phyloP scores from a whole-genome alignment of 1,139 yeast genomes.

The Kodamaea derodonti region DNA sequence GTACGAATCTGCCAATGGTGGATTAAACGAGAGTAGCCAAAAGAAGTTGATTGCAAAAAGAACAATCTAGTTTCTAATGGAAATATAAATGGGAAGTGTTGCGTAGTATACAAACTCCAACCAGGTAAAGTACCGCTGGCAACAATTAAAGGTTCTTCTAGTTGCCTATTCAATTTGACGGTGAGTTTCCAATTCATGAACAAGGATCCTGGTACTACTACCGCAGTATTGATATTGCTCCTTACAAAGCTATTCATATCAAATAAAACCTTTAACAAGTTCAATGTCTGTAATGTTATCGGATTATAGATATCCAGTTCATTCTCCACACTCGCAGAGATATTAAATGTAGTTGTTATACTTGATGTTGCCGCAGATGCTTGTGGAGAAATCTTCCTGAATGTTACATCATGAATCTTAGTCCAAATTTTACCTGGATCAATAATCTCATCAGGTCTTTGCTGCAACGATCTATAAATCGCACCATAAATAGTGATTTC shows the following conservation, averaged over 20 bases:
- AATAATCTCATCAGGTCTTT: constrained; percentile 34
- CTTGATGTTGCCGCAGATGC: constrained; percentile 5
- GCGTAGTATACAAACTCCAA: constrained; percentile 76
- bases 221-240: constrained; percentile 10
- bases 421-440: constrained; percentile 57
- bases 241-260: constrained; percentile 43
- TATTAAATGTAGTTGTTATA: neutral
- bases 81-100: constrained; percentile 74
- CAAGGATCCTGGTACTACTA: constrained; percentile 33
- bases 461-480: constrained; percentile 52
- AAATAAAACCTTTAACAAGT: constrained; percentile 52
- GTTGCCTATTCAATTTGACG: constrained; percentile 80
- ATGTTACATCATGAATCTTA: constrained; percentile 50
- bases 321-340: constrained; percentile 20
- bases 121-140: constrained; percentile 85
- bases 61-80: constrained; percentile 79
- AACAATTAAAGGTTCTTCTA: constrained; percentile 86
- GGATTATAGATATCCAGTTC: constrained; percentile 39
- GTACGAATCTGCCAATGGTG: constrained; percentile 69
- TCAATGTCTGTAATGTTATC: constrained; percentile 48
- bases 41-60: constrained; percentile 83
- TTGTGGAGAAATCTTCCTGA: constrained; percentile 33
- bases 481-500: constrained; percentile 84
- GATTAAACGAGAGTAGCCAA: constrained; percentile 84
- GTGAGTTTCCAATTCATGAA: constrained; percentile 81